Base-by-base conservation (phyloP, 495 filamentous ascomycete species). In the Neurospora intermedia region DNA sequence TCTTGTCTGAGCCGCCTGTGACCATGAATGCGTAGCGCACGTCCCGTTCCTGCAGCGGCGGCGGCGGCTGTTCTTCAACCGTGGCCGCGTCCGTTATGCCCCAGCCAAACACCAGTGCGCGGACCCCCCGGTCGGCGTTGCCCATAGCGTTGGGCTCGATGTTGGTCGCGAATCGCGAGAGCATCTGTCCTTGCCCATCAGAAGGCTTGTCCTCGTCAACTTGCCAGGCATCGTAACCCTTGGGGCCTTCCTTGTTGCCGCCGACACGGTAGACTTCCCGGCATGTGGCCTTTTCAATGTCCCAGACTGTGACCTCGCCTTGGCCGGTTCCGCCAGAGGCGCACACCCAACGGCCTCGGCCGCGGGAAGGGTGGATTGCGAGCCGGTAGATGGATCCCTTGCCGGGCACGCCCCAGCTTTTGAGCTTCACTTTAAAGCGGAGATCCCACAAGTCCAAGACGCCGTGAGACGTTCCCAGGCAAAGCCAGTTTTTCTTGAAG, bases 391-490 rank as follows among this genome's bases (percentile, higher is more conserved):
- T 96, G 35, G 92, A 85, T 9, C 90, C 88, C 76, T 90, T 91
- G 40, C 92, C 92, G 3, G 93, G 90, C 10, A 99, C 87, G 27
- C 92, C 93, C 95, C 94, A 98, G 7, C 90, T 92, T 81, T 92
- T 94, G 40, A 97, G 81, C 18, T 94, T 89, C 69, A 97, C 86
- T 70, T 88, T 91, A 83, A 98, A 99, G 18, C 96, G 91, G 18
- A 99, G 88, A 79, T 99, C 96, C 96, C 96, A 99, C 20, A 99
- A 85, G 76, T 97, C 92, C 9, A 99, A 83, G 69, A 98, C 90
- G 4, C 96, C 96, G 76, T 98, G 94, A 8, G 94, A 93, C 1
- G 96, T 98, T 42, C 94, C 96, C 5, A 98, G 81, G 8, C 97
- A 84, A 5, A 99, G 84, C 96, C 96, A 99, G 75, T 92, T 92